Evolutionary conservation across 805 yeast species (phyloP).

Genomic region (Lipomyces sp.): DNA sequence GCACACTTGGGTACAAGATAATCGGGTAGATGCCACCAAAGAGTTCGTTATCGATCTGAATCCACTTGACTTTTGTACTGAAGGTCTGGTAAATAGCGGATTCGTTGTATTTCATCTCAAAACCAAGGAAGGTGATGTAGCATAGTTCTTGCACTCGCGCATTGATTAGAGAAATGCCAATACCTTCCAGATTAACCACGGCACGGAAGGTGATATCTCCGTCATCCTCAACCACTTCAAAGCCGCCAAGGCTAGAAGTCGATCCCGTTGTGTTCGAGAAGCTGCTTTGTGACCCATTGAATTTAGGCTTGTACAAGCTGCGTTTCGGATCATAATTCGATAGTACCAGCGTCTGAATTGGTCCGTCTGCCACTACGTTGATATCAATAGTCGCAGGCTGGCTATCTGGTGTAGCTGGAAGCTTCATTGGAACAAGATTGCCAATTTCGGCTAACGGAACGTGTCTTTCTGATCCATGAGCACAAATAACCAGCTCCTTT

Average conservation of each 20-base stretch:
- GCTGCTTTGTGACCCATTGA: constrained; percentile 35
- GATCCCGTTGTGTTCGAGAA: constrained; percentile 16
- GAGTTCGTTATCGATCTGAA: constrained; percentile 90
- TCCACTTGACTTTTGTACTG: constrained; percentile 85
- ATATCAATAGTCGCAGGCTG: constrained; percentile 64
- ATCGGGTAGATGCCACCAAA: constrained; percentile 90
- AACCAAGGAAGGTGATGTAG: constrained; percentile 79
- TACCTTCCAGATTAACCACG: constrained; percentile 69
- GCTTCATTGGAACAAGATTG: constrained; percentile 79
- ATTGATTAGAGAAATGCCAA: constrained; percentile 85
- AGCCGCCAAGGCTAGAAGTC: constrained; percentile 32
- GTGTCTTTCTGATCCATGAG: constrained; percentile 74
- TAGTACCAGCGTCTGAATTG: constrained; percentile 84
- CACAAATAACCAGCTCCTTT: constrained; percentile 76
- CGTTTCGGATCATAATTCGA: constrained; percentile 78
- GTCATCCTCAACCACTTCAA: constrained; percentile 51
- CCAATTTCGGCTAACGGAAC: constrained; percentile 94
- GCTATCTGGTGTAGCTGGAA: constrained; percentile 54
- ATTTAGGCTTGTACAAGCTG: constrained; percentile 69
- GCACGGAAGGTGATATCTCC: constrained; percentile 59
- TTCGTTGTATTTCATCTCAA: constrained; percentile 79
- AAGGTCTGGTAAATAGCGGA: constrained; percentile 82
- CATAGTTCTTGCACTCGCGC: constrained; percentile 74
- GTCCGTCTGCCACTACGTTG: constrained; percentile 95
- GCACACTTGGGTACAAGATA: constrained; percentile 83